Base-by-base conservation (phyloP, 768 basidiomycete genomes). In the Lentinula sp. region DNA sequence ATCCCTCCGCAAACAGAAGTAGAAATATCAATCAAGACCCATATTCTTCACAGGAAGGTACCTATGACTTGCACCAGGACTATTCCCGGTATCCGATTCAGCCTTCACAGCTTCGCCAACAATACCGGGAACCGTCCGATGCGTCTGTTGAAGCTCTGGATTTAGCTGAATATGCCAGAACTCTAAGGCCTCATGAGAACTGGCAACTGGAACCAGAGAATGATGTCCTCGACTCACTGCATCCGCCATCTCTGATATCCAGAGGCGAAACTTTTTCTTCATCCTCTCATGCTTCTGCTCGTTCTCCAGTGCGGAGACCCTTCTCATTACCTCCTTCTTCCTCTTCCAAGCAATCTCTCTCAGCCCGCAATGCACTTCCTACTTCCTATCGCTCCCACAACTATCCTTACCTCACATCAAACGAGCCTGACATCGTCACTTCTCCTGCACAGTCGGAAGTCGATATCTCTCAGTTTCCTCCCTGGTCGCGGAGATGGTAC, bases 71-170 rank as follows among this genome's bases (percentile, higher is more conserved):
- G 6, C 37, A 64, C 13, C 51, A 66, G 4, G 61, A 65, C 35
- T 63, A 70, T 40, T 65, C 59, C 35, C 59, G 67, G 45, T 61
- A 69, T 42, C 63, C 50, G 60, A 67, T 39, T 40, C 61, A 35
- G 56, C 65, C 52, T 52, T 65, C 61, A 3, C 67, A 65, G 42
- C 59, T 61, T 23, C 63, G 62, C 10, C 70, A 68, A 51, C 71
- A 70, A 56, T 73, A 74, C 32, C 71, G 81, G 62, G 83, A 87
- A 61, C 73, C 80, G 4, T 86, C 86, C 5, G 87, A 88, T 61
- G 79, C 78, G 31, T 87, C 86, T 59, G 79, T 88, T 1, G 87
- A 89, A 68, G 86, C 87, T 2, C 78, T 88, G 59, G 88, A 90
- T 71, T 77, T 90, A 23, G 87, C 87, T 35, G 88, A 88, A 69